Evolutionary conservation across 2,329 filamentous ascomycete species (phyloP), one percentile per base, ranked within the genome.

Genomic region (Pseudogymnoascus sp.): DNA sequence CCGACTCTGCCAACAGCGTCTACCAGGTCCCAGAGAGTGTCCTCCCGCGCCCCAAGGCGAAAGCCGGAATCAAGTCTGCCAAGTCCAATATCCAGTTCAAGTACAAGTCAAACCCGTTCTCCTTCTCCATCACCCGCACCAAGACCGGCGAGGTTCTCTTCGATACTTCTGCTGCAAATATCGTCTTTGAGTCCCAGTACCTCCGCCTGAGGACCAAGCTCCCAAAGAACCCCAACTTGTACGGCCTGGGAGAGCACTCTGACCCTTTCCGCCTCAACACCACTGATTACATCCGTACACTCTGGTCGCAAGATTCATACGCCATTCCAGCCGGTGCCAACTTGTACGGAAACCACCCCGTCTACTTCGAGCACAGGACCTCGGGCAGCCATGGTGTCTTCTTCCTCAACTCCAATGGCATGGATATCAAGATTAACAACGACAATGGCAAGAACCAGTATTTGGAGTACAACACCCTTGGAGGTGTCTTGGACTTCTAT

Each of bases 381-480:
- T 70, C 74, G 26, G 75, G 84, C 69, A 74, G 86, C 63, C 71
- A 89, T 75, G 79, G 86, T 15, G 88, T 90, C 2, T 87, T 90
- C 70, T 75, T 90, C 24, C 74, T 88, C 65, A 90, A 89, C 72
- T 86, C 84, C 10, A 87, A 90, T 68, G 88, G 84, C 35, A 92
- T 92, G 85, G 88, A 92, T 63, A 79, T 92, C 71, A 87, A 86
- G 67, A 85, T 92, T 71, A 82, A 90, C 70, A 81, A 84, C 64
- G 82, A 81, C 1, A 74, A 77, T 4, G 72, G 78, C 24, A 77
- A 79, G 24, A 60, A 67, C 50, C 85, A 92, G 70, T 90, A 86
- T 62, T 80, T 94, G 4, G 88, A 92, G 73, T 94, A 92, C 75
- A 90, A 92, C 71, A 84, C 84, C 1, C 78, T 93, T 0, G 89